Percentiles rank a stretch among this genome's conserved stretches.
These are phyloP conservation scores for Sporothrix phasma DNA, from an alignment of 2,329 filamentous ascomycete species.

Conservation along the genomic window DNA sequence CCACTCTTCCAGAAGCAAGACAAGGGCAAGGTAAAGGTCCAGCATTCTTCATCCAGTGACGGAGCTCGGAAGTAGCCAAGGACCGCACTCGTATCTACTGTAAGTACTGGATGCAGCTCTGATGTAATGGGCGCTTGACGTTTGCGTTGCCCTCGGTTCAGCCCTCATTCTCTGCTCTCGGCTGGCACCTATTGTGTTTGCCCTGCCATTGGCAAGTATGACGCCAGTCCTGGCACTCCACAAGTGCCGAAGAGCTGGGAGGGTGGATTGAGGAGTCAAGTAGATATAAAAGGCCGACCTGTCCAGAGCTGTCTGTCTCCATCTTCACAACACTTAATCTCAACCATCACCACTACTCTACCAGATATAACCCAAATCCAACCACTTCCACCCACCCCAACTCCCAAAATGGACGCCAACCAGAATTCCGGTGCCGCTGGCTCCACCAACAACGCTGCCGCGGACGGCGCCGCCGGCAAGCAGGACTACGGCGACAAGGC, in stretches of 20 bases:
- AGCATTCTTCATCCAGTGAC: too few relatives aligned
- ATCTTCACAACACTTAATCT: too few relatives aligned
- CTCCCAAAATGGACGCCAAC: conserved; percentile 8
- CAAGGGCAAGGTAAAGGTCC: too few relatives aligned
- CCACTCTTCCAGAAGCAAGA: too few relatives aligned
- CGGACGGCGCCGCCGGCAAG: conserved; percentile 5
- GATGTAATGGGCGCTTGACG: background rate
- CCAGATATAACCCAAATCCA: background rate
- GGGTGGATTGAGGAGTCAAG: too few relatives aligned
- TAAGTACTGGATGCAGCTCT: background rate
- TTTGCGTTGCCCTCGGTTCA: too few relatives aligned
- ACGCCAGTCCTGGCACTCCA: too few relatives aligned
- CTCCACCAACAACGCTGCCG: background rate
- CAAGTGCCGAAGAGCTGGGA: too few relatives aligned
- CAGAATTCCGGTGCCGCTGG: background rate
- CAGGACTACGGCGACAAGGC: conserved; percentile 24
- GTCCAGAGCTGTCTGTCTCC: background rate
- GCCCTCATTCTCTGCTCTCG: too few relatives aligned
- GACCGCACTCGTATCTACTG: too few relatives aligned
- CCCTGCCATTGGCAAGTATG: too few relatives aligned
- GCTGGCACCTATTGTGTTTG: background rate
- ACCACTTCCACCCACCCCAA: background rate
- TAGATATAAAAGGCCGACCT: background rate
- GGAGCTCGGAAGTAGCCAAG: too few relatives aligned
- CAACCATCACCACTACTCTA: background rate